Base-by-base conservation (phyloP, 2,329 filamentous ascomycete species). In the Dactylellina haptotyla region DNA sequence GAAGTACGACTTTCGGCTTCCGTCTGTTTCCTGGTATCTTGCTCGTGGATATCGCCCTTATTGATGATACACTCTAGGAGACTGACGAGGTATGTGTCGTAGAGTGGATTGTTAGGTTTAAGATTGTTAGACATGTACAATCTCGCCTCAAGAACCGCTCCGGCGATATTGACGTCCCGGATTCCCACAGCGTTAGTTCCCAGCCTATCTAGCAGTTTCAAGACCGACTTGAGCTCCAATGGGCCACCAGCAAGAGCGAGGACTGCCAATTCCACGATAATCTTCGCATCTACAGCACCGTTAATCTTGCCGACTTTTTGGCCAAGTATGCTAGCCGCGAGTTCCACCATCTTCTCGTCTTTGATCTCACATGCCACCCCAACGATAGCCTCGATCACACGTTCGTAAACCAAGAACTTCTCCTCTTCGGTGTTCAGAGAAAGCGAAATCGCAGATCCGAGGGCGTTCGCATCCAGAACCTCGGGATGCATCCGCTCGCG, bases 271-370 rank as follows among this genome's bases (percentile, higher is more conserved):
- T 96, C 93, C 14, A 87, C 88, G 62, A 98, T 89, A 71, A 99
- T 95, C 63, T 90, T 89, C 28, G 90, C 88, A 82, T 98, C 93
- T 1, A 97, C 90, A 3, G 86, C 83, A 70, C 87, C 85, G 78
- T 88, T 95, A 63, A 97, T 88, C 81, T 95, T 94, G 73, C 90
- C 89, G 67, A 98, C 87, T 81, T 99, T 98, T 79, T 99, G 95
- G n/a, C 97, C 83, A 23, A 99, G 87, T 89, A 99, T 97, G 0
- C 93, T 96, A 77, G 97, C 90, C 1, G 93, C 94, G 58, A 99
- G 84, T 3, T 93, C 93, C 4, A 90, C 95, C 61, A 99, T 96
- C 82, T 97, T 97, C 71, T 92, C 89, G 78, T 99, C 93, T 51
- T 90, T 87, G 79, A 89, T 93, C 66, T 87, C 89, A 20, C 86